phyloP scores from a whole-genome alignment of 176 grass and related monocot genomes.

The Musa schizocarpa region DNA sequence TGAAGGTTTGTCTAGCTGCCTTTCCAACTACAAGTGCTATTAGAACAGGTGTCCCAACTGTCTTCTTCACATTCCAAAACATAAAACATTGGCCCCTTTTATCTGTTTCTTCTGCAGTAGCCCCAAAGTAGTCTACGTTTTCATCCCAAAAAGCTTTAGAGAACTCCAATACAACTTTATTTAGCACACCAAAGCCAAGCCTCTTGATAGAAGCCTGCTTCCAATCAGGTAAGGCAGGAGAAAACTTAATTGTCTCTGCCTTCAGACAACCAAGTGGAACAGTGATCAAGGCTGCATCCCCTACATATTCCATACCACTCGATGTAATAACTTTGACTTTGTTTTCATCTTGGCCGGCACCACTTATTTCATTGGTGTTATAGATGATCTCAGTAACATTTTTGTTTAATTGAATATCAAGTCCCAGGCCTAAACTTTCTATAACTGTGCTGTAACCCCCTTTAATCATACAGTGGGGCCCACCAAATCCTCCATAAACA shows the following conservation, averaged over 20 bases:
- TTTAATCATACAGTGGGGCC: slow-evolving; percentile 99
- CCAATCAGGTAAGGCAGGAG: slow-evolving; percentile 86
- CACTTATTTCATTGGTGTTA: slow-evolving; percentile 24
- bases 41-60: slow-evolving; percentile 70
- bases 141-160: slow-evolving; percentile 95
- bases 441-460: slow-evolving; percentile 82
- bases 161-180: slow-evolving; percentile 95
- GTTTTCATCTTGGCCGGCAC: slow-evolving; percentile 23
- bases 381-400: slow-evolving; percentile 66
- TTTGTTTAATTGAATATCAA: slow-evolving; percentile 80
- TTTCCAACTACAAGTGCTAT: slow-evolving; percentile 91
- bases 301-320: slow-evolving; percentile 65
- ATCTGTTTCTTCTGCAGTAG: slow-evolving; percentile 83
- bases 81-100: slow-evolving; percentile 93
- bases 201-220: slow-evolving; percentile 68
- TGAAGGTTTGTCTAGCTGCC: slow-evolving; percentile 70
- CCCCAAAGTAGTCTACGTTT: slow-evolving; percentile 92
- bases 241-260: slow-evolving; percentile 73
- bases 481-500: slow-evolving; percentile 95
- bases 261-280: slow-evolving; percentile 97
- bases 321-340: slow-evolving; percentile 67
- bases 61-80: slow-evolving; percentile 99
- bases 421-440: slow-evolving; percentile 60
- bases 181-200: slow-evolving; percentile 89
- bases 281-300: slow-evolving; percentile 84